These are phyloP conservation scores for Plantago coronopus DNA, from an alignment of 305 asterid genomes.

Conservation along the genomic window DNA sequence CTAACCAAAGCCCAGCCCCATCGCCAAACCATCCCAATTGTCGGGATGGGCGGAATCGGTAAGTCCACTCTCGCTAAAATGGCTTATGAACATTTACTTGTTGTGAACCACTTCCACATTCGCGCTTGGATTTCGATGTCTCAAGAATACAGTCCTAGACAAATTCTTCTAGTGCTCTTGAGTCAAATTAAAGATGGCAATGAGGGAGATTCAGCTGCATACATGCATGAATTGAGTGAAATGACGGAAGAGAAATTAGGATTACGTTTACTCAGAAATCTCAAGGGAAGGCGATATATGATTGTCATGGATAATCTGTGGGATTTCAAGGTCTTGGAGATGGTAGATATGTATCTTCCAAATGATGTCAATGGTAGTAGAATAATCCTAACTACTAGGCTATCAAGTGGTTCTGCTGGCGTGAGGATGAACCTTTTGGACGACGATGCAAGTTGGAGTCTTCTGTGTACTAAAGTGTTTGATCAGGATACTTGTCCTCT, in stretches of 20 bases:
- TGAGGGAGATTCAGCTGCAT: too few species aligned
- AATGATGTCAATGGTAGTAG: conserved; percentile 7
- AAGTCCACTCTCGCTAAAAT: too few species aligned
- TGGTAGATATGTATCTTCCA: conserved; percentile 6
- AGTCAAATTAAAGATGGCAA: not conserved
- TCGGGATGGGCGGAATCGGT: too few species aligned
- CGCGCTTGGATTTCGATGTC: not conserved
- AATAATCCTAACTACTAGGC: conserved; percentile 19
- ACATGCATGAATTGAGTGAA: too few species aligned
- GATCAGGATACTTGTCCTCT: conserved; percentile 8
- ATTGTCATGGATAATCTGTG: conserved; percentile 24
- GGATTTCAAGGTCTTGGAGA: conserved; percentile 18
- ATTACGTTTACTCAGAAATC: not conserved
- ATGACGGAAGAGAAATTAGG: conserved; percentile 10
- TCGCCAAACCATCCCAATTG: too few species aligned
- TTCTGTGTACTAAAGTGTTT: conserved; percentile 14
- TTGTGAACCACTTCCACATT: too few species aligned
- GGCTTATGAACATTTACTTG: too few species aligned
- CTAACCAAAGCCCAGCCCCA: too few species aligned
- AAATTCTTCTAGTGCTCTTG: not conserved
- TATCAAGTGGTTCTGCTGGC: not conserved
- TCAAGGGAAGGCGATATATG: conserved; percentile 15
- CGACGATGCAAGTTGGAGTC: conserved; percentile 15
- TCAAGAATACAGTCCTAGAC: not conserved
- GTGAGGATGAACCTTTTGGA: conserved; percentile 7